Evolutionary conservation across 257 asterid species (phyloP), one percentile per base, ranked within the genome.

Genomic region (Henckelia pumila): DNA sequence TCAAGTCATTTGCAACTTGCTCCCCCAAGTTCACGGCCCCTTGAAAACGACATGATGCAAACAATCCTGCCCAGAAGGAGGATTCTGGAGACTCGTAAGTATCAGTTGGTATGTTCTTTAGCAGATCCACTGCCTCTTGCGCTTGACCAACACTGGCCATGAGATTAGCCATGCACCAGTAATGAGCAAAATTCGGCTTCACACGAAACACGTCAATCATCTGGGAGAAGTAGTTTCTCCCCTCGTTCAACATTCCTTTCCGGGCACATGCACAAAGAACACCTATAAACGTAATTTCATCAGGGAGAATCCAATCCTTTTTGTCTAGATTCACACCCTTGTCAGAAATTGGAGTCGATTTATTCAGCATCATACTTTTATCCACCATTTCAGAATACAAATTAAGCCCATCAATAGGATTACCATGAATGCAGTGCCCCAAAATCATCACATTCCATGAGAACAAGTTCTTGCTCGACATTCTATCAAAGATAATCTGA

Each of bases 81-180:
- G 75, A 75, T 75, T 79, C 87, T 8, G 79, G 73, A 50, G 80
- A 67, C 44, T 58, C 49, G 59, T 77, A 79, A 13, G 74, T 80
- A 3, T 78, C 81, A 23, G 22, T 44, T 13, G 83, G 84, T 71
- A 82, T 78, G 75, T 68, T 78, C 73, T 68, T 73, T 70, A 89
- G 56, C 28, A 81, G 64, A 67, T 76, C 75, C 66, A 82, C 67
- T 16, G 96, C 96, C 67, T 87, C 93, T 49, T 78, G 71, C 78
- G 59, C 70, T 37, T 71, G 74, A 70, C 87, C 95, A 73, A 70
- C 81, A 70, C 64, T 71, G 58, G 86, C 91, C 77, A 82, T 81
- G 23, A 89, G 83, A 74, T 78, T 82, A 62, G 95, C 89, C 92
- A 87, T 66, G 83, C 89, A 87, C 93, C 95, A 87, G 59, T 82